Base-by-base conservation (phyloP, 768 basidiomycete species). In the Dioszegia aurantiaca region DNA sequence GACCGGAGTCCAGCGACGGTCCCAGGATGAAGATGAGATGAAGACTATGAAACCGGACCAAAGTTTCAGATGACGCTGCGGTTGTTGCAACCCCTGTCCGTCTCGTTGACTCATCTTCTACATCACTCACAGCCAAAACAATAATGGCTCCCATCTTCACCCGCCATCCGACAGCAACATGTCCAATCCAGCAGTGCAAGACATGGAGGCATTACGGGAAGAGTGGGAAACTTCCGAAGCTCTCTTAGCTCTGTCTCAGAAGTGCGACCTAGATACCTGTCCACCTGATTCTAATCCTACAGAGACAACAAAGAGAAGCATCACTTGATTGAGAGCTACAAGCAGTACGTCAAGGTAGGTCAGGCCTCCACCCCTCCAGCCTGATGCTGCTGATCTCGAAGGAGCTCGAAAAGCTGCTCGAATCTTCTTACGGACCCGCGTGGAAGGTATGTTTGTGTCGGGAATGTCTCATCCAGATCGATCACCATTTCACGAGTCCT, bases 301-400 rank as follows among this genome's bases (percentile, higher is more conserved):
- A 67, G 65, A 30, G 65, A 61, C 30, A 67, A 67, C 44, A 62
- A 63, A 39, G 28, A 58, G n/a, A 63, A 67, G 27, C 60, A 64
- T 30, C 42, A 46, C 5, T 33, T 44, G 24, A 36, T 43, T 5
- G 65, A 67, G 42, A 27, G 51, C 30, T 53, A 59, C 43, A 63
- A 60, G 45, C 39, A n/a, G 3, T 67, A 67, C 31, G 55, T 56
- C 47, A 67, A 62, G 44, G 65, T 61, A 31, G 19, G 55, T 27
- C 40, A 6, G 2, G 6, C 23, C 12, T 10, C 12, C 10, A 27
- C 4, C 14, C 17, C 11, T 16, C 27, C 49, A 14, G 46, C n/a
- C n/a, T n/a, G n/a, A 28, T 10, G 16, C 12, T 26, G 40, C 19
- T 21, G 59, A 51, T 24, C 4, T 28, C 30, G 10, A 31, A 64